These are phyloP conservation scores for Nannochloropsis salina DNA, from an alignment of 108 stramenopile species.

Conservation along the genomic window DNA sequence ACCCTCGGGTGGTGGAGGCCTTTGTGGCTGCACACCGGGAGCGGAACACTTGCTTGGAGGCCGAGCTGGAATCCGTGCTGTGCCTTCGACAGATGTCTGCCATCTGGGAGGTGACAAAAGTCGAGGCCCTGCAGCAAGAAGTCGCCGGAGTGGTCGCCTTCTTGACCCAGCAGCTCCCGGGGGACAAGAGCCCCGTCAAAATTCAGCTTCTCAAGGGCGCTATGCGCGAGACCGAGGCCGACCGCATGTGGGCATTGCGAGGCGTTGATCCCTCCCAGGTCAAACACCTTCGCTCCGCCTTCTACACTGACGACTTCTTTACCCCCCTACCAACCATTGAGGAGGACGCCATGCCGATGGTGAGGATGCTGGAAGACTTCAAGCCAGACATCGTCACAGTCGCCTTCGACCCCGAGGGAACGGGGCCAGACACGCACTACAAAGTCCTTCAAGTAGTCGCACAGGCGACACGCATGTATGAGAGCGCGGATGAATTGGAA, in stretches of 20 bases:
- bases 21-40: slow-evolving; percentile 25
- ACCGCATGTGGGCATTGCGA: slow-evolving; percentile 38
- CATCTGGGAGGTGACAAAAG: slow-evolving; percentile 22
- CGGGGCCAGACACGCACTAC: slow-evolving; percentile 41
- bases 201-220: slow-evolving; percentile 34
- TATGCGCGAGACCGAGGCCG: slow-evolving; percentile 37
- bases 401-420: slow-evolving; percentile 40
- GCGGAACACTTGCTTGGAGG: slow-evolving; percentile 13
- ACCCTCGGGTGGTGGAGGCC: slow-evolving; percentile 23
- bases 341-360: slow-evolving; percentile 40
- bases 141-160: slow-evolving; percentile 13
- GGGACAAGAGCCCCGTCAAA: slow-evolving; percentile 22
- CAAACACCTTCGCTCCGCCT: slow-evolving; percentile 27
- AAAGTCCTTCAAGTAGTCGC: slow-evolving; percentile 35
- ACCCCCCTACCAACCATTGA: slow-evolving; percentile 35
- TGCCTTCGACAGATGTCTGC: slow-evolving; percentile 30
- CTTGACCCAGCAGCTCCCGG: slow-evolving; percentile 25
- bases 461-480: slow-evolving; percentile 26
- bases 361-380: slow-evolving; percentile 26
- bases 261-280: slow-evolving; percentile 20
- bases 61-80: slow-evolving; percentile 24
- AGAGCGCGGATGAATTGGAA: slow-evolving; percentile 14
- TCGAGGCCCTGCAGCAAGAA: neutral
- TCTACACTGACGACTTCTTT: slow-evolving; percentile 41
- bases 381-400: slow-evolving; percentile 35